phyloP scores from a whole-genome alignment of 192 early-diverging fungal species.

The Linnemannia exigua region DNA sequence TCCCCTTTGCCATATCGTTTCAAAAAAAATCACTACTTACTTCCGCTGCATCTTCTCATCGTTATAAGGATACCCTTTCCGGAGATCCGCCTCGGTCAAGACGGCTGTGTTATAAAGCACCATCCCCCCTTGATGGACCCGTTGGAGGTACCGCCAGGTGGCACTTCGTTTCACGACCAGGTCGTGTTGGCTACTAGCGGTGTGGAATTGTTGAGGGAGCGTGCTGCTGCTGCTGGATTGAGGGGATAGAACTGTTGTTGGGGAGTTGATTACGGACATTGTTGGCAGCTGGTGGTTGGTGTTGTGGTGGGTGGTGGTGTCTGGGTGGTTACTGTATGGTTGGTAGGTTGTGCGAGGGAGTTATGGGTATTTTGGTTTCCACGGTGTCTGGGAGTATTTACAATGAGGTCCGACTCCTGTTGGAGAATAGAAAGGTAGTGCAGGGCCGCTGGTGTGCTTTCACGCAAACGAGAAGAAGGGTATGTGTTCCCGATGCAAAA shows the following conservation, averaged over 20 bases:
- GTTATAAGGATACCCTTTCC: conserved; percentile 21
- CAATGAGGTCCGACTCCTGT: too few species aligned
- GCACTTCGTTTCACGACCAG: conserved; percentile 37
- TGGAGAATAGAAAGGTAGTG: neutral
- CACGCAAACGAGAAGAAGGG: too few species aligned
- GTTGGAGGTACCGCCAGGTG: conserved; percentile 48
- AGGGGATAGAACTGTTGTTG: neutral
- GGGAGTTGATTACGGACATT: neutral
- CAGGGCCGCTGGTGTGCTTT: neutral
- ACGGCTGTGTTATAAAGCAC: conserved; percentile 52
- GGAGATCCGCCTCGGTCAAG: conserved; percentile 36
- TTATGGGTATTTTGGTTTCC: neutral
- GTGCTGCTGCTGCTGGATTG: neutral
- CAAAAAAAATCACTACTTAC: too few species aligned
- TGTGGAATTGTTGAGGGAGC: neutral
- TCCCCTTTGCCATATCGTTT: too few species aligned
- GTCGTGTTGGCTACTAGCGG: neutral
- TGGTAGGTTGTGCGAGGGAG: neutral
- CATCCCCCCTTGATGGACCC: conserved; percentile 46
- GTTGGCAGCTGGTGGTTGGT: neutral
- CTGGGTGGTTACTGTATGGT: neutral
- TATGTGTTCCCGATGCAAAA: too few species aligned
- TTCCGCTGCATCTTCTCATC: conserved; percentile 50
- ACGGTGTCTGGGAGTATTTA: too few species aligned
- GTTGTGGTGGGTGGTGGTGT: neutral